Conservation (phyloP, 1,284 basidiomycete species). For the Cutaneotrichosporon daszewskae region DNA sequence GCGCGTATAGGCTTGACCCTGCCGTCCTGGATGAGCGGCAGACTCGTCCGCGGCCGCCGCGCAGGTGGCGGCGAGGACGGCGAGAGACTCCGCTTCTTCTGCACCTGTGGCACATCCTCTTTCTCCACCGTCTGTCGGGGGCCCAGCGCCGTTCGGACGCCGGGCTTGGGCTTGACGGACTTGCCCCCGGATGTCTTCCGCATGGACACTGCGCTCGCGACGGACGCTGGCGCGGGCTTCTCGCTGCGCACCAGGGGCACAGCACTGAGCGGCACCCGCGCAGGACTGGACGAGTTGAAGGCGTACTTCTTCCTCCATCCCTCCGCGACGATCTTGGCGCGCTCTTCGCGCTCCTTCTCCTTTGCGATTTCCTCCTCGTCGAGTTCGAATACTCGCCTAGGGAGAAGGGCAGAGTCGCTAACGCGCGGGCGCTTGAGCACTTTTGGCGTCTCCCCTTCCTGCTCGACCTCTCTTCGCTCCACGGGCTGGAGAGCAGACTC, state of each 20-base stretch:
- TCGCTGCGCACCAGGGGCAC: no score
- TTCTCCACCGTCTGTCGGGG: no score
- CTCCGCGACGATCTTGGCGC: conserved; percentile 31
- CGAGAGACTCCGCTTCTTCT: no score
- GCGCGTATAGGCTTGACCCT: background rate
- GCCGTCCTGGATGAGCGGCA: background rate
- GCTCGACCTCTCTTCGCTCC: background rate
- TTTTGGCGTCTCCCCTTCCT: background rate
- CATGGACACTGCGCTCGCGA: no score
- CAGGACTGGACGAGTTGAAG: no score
- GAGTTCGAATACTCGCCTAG: no score
- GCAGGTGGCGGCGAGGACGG: conserved; percentile 2
- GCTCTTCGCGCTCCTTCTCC: conserved; percentile 20
- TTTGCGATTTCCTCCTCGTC: conserved; percentile 19
- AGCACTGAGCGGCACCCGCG: no score
- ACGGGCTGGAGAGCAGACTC: background rate
- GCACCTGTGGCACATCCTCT: no score
- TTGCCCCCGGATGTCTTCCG: no score
- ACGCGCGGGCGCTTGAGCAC: background rate
- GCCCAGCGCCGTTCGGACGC: no score
- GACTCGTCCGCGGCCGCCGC: background rate
- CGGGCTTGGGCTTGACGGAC: no score
- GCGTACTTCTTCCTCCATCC: conserved; percentile 44
- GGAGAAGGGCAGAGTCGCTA: conserved; percentile 3
- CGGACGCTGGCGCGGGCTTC: no score